Percentiles rank a stretch among this genome's conserved stretches.
These are phyloP conservation scores for Clarireedia monteithiana DNA, from an alignment of 2,329 filamentous ascomycete species.

Conservation along the genomic window DNA sequence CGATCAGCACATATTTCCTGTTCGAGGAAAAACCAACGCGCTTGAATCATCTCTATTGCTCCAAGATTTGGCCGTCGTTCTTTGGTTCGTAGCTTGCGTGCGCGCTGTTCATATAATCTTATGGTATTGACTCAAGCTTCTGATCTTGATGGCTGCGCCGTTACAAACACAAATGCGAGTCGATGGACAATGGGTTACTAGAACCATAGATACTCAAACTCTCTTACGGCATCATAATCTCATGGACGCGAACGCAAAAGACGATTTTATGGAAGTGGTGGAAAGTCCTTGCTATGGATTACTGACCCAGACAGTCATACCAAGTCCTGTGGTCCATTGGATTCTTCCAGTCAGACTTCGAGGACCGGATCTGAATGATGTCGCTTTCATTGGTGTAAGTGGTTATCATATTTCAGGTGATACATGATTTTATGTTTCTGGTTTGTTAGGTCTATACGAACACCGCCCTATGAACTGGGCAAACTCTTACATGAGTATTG, in stretches of 20 bases:
- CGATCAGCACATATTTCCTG: background rate
- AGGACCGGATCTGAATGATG: slow-evolving; percentile 63
- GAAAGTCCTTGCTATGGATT: slow-evolving; percentile 56
- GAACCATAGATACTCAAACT: slow-evolving; percentile 34
- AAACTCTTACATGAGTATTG: no score
- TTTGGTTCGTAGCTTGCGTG: background rate
- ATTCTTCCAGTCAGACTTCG: slow-evolving; percentile 76
- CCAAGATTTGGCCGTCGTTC: no score
- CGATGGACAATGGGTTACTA: slow-evolving; percentile 30
- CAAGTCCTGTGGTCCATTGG: slow-evolving; percentile 67
- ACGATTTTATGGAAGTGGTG: slow-evolving; percentile 25
- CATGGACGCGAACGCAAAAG: slow-evolving; percentile 28
- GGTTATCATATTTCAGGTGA: slow-evolving; percentile 9
- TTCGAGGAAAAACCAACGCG: background rate
- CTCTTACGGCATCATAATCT: slow-evolving; percentile 32
- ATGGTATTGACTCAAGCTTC: background rate
- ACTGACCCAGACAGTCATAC: slow-evolving; percentile 69
- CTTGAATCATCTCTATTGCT: background rate
- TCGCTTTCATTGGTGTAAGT: slow-evolving; percentile 76
- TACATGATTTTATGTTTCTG: background rate
- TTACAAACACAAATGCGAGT: slow-evolving; percentile 24
- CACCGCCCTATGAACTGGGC: no score
- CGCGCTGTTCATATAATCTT: no score
- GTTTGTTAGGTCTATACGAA: slow-evolving; percentile 9
- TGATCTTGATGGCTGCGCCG: slow-evolving; percentile 22